A percentile compares a stretch with the other conserved stretches of the same genome.
Evolutionary conservation across 352 stramenopile species (phyloP).

Genomic region (Globisporangium okanoganense): DNA sequence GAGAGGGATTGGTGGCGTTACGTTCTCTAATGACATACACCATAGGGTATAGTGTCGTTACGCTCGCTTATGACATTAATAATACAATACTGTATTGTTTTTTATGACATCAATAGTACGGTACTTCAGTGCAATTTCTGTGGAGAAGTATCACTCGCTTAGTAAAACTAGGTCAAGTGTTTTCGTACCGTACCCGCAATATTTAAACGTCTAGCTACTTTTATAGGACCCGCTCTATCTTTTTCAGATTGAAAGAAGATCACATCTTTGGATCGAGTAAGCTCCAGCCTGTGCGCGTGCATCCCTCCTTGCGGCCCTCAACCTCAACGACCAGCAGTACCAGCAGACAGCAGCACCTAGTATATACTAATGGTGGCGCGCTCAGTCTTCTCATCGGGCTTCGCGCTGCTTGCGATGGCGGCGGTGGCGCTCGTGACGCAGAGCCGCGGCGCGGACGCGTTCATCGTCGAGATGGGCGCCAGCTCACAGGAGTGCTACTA

Average conservation of each 20-base stretch:
- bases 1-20: no score
- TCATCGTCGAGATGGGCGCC: constrained; percentile 58
- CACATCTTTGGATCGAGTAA: constrained; percentile 2
- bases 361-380: constrained; percentile 6
- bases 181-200: no score
- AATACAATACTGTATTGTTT: no score
- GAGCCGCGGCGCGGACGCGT: constrained; percentile 16
- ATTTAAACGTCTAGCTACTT: no score
- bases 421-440: constrained; percentile 21
- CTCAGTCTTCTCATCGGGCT: neutral
- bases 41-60: no score
- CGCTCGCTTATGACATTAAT: no score
- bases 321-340: neutral
- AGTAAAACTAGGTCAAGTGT: no score
- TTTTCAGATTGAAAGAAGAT: neutral
- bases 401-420: constrained; percentile 20
- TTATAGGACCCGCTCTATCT: neutral
- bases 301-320: neutral
- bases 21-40: no score
- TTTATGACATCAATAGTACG: no score
- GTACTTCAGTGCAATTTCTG: no score
- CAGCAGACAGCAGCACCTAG: neutral
- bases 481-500: constrained; percentile 72
- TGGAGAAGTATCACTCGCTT: no score
- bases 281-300: neutral